Evolutionary conservation across 805 yeast species (phyloP).

Genomic region (Wickerhamiella siamensis): DNA sequence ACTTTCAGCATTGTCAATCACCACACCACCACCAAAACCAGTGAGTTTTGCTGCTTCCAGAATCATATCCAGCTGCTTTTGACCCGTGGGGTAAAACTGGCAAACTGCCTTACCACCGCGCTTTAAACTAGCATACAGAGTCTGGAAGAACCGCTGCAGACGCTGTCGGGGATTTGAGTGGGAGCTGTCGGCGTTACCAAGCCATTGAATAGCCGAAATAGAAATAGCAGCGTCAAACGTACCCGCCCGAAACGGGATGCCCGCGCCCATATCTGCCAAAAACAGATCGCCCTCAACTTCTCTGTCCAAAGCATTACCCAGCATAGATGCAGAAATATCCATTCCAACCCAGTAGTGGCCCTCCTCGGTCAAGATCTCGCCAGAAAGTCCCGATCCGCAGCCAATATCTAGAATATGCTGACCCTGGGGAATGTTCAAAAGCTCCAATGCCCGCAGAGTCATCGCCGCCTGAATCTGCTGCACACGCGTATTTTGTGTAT

Average conservation of each 20-base stretch:
- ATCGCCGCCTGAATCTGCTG: slow-evolving; percentile 97
- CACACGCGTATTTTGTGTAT: slow-evolving; percentile 87
- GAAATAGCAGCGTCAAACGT: slow-evolving; percentile 93
- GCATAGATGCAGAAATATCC: slow-evolving; percentile 93
- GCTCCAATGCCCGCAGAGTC: slow-evolving; percentile 87
- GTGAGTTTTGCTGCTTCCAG: slow-evolving; percentile 77
- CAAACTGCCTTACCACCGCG: slow-evolving; percentile 97
- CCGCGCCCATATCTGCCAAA: slow-evolving; percentile 83
- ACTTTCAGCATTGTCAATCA: slow-evolving; percentile 85
- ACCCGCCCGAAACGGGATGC: slow-evolving; percentile 92
- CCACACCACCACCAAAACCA: slow-evolving; percentile 93
- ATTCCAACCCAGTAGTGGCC: slow-evolving; percentile 91
- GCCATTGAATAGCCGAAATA: slow-evolving; percentile 93
- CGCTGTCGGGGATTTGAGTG: slow-evolving; percentile 73
- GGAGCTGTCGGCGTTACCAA: slow-evolving; percentile 85
- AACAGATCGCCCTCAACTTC: slow-evolving; percentile 89
- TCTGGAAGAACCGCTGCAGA: slow-evolving; percentile 67
- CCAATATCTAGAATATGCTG: slow-evolving; percentile 79
- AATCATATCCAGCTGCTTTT: slow-evolving; percentile 65
- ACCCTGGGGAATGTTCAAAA: slow-evolving; percentile 55
- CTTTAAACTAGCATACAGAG: slow-evolving; percentile 69
- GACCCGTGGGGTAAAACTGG: slow-evolving; percentile 90
- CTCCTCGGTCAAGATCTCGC: slow-evolving; percentile 86
- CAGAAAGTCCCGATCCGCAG: slow-evolving; percentile 93
- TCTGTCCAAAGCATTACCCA: slow-evolving; percentile 84